Evolutionary conservation across 345 rosid species (phyloP).

Genomic region (Excoecaria cochinchinensis): DNA sequence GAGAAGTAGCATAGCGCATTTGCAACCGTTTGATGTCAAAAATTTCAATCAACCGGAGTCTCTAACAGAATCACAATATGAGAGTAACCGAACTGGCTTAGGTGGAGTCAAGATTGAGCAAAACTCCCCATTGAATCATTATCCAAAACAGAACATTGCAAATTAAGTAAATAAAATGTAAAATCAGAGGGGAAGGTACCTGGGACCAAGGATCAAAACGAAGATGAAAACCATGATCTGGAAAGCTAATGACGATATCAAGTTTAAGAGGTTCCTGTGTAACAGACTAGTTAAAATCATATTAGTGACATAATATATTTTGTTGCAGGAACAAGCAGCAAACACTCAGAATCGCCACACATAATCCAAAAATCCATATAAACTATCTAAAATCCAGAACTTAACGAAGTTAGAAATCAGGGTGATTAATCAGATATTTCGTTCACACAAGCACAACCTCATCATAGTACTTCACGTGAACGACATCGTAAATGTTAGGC

Average conservation of each 20-base stretch:
- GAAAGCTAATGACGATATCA: slow-evolving; percentile 89
- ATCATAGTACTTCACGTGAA: slow-evolving; percentile 83
- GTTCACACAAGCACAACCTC: slow-evolving; percentile 55
- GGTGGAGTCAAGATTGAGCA: not conserved
- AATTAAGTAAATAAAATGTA: not conserved
- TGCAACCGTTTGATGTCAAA: slow-evolving; percentile 90
- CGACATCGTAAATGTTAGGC: slow-evolving; percentile 92
- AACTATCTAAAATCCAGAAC: not conserved
- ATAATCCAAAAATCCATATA: not conserved
- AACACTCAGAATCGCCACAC: not conserved
- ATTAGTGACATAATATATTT: no score
- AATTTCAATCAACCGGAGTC: slow-evolving; percentile 84
- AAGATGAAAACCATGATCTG: slow-evolving; percentile 96
- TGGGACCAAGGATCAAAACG: slow-evolving; percentile 99
- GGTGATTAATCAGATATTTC: not conserved
- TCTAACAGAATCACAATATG: slow-evolving; percentile 40
- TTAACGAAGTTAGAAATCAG: not conserved
- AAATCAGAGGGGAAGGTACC: slow-evolving; percentile 34
- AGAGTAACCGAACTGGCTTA: not conserved
- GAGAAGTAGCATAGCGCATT: slow-evolving; percentile 82
- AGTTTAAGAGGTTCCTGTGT: slow-evolving; percentile 82
- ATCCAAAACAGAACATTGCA: not conserved
- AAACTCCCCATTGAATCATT: not conserved
- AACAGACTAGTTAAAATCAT: not conserved
- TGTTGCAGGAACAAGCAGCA: no score